These are phyloP conservation scores for Periconia digitata DNA, from an alignment of 2,329 filamentous ascomycete species.

Conservation along the genomic window DNA sequence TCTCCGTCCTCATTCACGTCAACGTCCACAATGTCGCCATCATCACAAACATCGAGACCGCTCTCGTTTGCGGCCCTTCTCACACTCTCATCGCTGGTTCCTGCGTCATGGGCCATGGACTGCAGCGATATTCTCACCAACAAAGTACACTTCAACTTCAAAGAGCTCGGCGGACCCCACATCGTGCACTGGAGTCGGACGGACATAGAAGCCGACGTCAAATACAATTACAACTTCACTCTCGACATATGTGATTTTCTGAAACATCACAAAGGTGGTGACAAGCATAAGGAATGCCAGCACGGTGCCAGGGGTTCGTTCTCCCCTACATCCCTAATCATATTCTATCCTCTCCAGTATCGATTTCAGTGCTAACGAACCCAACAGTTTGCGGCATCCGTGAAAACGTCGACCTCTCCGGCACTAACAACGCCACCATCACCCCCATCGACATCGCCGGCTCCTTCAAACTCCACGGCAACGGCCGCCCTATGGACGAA, in stretches of 20 bases:
- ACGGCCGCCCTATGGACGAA: conserved; percentile 61
- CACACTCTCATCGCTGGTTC: conserved; percentile 22
- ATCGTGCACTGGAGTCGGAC: conserved; percentile 61
- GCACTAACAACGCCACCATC: conserved; percentile 53
- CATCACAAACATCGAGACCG: conserved; percentile 21
- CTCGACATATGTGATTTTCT: conserved; percentile 74
- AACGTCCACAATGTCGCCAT: conserved; percentile 29
- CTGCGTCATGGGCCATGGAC: conserved; percentile 49
- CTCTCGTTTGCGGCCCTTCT: conserved; percentile 26
- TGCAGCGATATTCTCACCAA: conserved; percentile 65
- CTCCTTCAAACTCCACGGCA: conserved; percentile 58
- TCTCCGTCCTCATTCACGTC: conserved; percentile 8
- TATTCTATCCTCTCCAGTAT: neutral
- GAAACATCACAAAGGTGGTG: conserved; percentile 58
- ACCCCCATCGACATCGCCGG: conserved; percentile 75
- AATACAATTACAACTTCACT: conserved; percentile 77
- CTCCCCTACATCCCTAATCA: no score
- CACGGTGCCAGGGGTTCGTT: conserved; percentile 66
- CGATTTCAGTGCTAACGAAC: neutral
- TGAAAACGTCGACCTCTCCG: conserved; percentile 55
- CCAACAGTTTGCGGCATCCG: conserved; percentile 73
- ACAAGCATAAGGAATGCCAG: conserved; percentile 62
- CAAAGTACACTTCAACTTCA: conserved; percentile 65
- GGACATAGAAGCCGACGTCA: conserved; percentile 49
- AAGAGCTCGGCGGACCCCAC: conserved; percentile 66